These are phyloP conservation scores for Cladosporium sp. DNA, from an alignment of 2,329 filamentous ascomycete species.

Conservation along the genomic window DNA sequence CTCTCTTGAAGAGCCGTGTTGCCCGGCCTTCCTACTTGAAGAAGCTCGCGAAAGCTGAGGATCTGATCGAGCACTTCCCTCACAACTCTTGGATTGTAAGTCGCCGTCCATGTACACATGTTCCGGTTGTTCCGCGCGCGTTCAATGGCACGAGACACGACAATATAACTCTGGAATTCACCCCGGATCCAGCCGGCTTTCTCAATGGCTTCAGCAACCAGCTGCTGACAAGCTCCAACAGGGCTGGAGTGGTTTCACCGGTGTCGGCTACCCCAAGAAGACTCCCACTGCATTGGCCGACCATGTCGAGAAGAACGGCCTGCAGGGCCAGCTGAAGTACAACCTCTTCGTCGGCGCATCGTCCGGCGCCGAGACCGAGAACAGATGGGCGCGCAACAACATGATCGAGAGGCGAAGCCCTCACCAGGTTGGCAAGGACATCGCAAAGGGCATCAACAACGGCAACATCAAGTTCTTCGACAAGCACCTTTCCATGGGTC, in stretches of 20 bases:
- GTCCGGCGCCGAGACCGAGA: conserved; percentile 83
- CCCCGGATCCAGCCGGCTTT: no score
- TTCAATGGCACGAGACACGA: no score
- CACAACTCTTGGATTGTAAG: conserved; percentile 37
- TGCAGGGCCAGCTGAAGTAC: conserved; percentile 81
- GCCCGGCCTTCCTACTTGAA: conserved; percentile 69
- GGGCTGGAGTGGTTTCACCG: conserved; percentile 87
- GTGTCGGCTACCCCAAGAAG: conserved; percentile 61
- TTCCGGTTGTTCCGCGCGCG: no score
- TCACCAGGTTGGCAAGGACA: conserved; percentile 86
- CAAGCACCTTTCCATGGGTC: conserved; percentile 91
- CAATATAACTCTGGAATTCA: no score
- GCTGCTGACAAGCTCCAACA: not conserved
- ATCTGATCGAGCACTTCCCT: conserved; percentile 74
- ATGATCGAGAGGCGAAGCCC: conserved; percentile 84
- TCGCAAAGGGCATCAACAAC: conserved; percentile 83
- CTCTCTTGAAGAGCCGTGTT: conserved; percentile 68
- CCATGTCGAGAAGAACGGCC: conserved; percentile 78
- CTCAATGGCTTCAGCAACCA: not conserved
- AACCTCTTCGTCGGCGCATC: conserved; percentile 85
- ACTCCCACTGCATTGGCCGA: conserved; percentile 78
- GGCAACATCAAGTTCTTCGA: conserved; percentile 89
- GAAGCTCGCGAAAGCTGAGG: conserved; percentile 73
- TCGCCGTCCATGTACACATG: not conserved
- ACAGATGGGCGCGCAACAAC: conserved; percentile 79